phyloP scores from a whole-genome alignment of 2,329 filamentous ascomycete species.

The Exophiala spinifera region DNA sequence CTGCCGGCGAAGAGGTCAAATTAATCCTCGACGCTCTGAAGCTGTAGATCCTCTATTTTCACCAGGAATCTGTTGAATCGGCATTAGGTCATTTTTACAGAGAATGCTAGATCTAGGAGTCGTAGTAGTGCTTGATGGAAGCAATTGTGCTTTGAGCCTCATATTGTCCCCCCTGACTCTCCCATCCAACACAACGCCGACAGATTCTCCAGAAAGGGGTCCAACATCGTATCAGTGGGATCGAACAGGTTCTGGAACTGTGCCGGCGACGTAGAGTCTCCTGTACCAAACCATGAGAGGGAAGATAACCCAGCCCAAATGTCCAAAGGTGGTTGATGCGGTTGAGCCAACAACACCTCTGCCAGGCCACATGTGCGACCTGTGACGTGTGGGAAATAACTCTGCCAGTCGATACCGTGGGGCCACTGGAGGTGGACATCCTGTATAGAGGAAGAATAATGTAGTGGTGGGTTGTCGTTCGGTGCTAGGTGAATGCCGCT shows the following conservation, averaged over 20 bases:
- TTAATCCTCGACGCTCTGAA: constrained; percentile 36
- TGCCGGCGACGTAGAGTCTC: neutral
- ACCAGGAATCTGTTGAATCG: too few species aligned
- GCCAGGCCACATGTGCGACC: neutral
- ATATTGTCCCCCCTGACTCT: neutral
- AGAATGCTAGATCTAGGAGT: too few species aligned
- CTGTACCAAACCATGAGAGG: neutral
- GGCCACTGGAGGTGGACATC: constrained; percentile 2
- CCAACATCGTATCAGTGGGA: neutral
- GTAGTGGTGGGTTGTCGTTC: neutral
- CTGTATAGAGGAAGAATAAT: neutral
- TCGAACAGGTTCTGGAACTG: constrained; percentile 7
- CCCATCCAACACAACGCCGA: constrained; percentile 1
- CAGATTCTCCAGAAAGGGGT: constrained; percentile 2
- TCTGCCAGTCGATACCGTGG: constrained; percentile 5
- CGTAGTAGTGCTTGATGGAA: too few species aligned
- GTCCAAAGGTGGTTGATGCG: neutral
- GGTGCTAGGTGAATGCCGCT: neutral
- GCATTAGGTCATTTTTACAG: too few species aligned
- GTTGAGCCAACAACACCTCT: constrained; percentile 1
- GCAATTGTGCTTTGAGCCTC: neutral
- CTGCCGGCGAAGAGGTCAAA: constrained; percentile 47
- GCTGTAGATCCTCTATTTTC: neutral
- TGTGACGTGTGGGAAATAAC: constrained; percentile 7
- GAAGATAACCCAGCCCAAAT: neutral